Evolutionary conservation across 805 yeast species (phyloP).

Genomic region (Metschnikowia shivogae): DNA sequence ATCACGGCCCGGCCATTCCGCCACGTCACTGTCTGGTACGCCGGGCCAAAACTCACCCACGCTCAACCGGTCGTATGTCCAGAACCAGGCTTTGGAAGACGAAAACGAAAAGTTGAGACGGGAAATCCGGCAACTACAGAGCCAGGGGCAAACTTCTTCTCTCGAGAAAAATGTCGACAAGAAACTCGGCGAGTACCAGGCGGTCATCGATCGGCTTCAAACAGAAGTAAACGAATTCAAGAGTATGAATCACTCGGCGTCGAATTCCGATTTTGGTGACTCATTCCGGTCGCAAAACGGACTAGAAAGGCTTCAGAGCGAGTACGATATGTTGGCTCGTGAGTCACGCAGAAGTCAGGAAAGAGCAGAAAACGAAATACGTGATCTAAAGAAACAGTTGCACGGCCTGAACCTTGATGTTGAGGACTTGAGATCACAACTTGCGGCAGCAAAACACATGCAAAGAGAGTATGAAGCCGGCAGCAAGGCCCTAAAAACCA

Average conservation of each 20-base stretch:
- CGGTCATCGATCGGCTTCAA: slow-evolving; percentile 28
- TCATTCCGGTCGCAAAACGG: slow-evolving; percentile 2
- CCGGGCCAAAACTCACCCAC: not conserved
- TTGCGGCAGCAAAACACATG: slow-evolving; percentile 5
- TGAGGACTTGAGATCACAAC: slow-evolving; percentile 12
- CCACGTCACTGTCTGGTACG: not conserved
- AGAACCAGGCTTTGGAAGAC: not conserved
- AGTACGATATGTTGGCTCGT: slow-evolving; percentile 9
- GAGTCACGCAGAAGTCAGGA: slow-evolving; percentile 8
- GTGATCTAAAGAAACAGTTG: slow-evolving; percentile 11
- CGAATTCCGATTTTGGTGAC: slow-evolving; percentile 8
- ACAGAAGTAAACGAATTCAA: slow-evolving; percentile 29
- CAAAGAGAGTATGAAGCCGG: slow-evolving; percentile 22
- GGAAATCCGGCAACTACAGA: not conserved
- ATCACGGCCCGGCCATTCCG: not conserved
- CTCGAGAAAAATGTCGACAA: slow-evolving; percentile 15
- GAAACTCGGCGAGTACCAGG: slow-evolving; percentile 30
- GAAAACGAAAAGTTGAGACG: not conserved
- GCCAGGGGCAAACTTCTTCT: not conserved
- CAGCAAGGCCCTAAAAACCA: slow-evolving; percentile 37
- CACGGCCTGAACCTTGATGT: slow-evolving; percentile 9
- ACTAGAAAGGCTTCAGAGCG: slow-evolving; percentile 14
- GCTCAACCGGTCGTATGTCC: not conserved
- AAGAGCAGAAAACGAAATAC: slow-evolving; percentile 2
- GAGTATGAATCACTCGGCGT: slow-evolving; percentile 12